Percentiles rank a stretch among this genome's conserved stretches.
Conservation (phyloP, 78 protist species). For the Neovahlkampfia damariscottae region DNA sequence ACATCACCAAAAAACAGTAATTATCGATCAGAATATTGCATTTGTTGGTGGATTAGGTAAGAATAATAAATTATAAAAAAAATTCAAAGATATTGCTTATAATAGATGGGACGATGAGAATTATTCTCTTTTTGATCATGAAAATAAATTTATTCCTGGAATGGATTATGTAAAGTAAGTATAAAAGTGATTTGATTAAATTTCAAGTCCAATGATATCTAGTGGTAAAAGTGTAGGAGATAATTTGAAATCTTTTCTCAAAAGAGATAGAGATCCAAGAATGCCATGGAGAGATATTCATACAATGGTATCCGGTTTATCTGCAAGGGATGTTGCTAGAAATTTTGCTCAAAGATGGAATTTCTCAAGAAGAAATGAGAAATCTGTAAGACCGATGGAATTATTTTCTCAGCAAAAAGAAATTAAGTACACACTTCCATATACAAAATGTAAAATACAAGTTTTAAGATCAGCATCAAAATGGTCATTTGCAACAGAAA, state of each 20-base stretch:
- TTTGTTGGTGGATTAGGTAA: constrained; percentile 63
- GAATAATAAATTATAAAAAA: too few species aligned
- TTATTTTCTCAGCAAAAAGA: too few species aligned
- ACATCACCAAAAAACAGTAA: constrained; percentile 62
- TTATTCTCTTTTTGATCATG: not conserved
- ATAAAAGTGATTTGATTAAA: too few species aligned
- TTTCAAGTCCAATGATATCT: not conserved
- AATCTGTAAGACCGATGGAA: too few species aligned
- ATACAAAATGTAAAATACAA: not conserved
- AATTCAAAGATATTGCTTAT: constrained; percentile 49
- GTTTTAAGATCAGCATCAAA: constrained; percentile 12
- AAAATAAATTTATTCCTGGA: not conserved
- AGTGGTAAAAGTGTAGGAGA: too few species aligned
- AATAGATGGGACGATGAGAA: constrained; percentile 42
- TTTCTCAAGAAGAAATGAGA: not conserved
- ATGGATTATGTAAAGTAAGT: constrained; percentile 6
- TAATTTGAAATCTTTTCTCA: constrained; percentile 13
- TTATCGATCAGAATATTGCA: constrained; percentile 43
- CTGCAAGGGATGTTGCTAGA: constrained; percentile 60
- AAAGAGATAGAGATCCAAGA: constrained; percentile 30
- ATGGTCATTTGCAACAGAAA: constrained; percentile 2
- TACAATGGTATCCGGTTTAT: constrained; percentile 33
- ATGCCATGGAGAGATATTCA: constrained; percentile 87
- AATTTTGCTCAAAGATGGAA: constrained; percentile 71
- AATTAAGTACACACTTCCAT: too few species aligned